These are phyloP conservation scores for Artomyces pyxidatus DNA, from an alignment of 768 basidiomycete species.

Conservation along the genomic window DNA sequence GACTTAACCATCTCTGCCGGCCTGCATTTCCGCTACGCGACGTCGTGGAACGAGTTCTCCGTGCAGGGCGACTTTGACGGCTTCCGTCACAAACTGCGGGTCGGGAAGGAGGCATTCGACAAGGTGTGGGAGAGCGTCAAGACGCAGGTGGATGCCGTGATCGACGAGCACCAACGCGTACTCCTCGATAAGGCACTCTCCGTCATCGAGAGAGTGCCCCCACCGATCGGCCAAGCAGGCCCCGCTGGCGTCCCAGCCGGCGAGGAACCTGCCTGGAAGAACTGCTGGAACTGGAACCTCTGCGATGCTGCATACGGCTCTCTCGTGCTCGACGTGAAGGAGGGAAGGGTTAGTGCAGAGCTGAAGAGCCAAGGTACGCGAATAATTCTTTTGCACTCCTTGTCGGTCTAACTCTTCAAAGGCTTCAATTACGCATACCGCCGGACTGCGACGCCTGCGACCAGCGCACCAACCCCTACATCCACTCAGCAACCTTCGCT, in stretches of 20 bases:
- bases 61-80: constrained; percentile 85
- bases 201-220: constrained; percentile 76
- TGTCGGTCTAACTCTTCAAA: constrained; percentile 21
- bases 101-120: constrained; percentile 77
- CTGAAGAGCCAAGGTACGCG: constrained; percentile 81
- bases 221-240: constrained; percentile 35
- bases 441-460: constrained; percentile 49
- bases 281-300: constrained; percentile 98
- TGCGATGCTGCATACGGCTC: constrained; percentile 93
- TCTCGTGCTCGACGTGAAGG: constrained; percentile 81
- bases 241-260: constrained; percentile 38
- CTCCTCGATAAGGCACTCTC: constrained; percentile 84
- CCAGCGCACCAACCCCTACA: constrained; percentile 50
- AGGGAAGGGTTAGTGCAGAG: constrained; percentile 88
- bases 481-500: constrained; percentile 42
- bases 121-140: constrained; percentile 96
- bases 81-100: constrained; percentile 70
- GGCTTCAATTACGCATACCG: constrained; percentile 97
- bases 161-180: constrained; percentile 85
- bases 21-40: constrained; percentile 95
- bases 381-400: constrained; percentile 1
- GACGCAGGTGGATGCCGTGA: constrained; percentile 80
- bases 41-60: constrained; percentile 94
- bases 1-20: constrained; percentile 93
- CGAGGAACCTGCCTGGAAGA: constrained; percentile 96